These are phyloP conservation scores for Ustilago bromivora DNA, from an alignment of 1,284 basidiomycete species.

Conservation along the genomic window DNA sequence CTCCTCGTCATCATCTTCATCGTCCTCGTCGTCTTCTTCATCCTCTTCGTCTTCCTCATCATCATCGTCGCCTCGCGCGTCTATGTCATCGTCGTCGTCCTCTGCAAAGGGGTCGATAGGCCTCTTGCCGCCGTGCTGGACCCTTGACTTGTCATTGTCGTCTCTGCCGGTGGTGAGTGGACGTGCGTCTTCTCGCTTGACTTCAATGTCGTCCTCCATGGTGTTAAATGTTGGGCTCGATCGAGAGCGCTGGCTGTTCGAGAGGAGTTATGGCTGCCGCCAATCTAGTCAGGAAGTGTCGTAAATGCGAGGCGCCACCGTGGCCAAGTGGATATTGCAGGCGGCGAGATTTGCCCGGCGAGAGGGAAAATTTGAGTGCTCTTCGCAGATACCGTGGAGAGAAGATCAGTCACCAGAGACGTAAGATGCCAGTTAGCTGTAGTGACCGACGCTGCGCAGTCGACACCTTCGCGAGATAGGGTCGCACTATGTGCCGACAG, in stretches of 20 bases:
- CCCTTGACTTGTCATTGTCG: conserved; percentile 13
- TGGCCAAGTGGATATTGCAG: not conserved
- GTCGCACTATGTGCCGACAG: conserved; percentile 7
- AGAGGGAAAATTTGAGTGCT: not conserved
- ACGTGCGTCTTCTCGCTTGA: conserved; percentile 32
- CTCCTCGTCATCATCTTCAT: conserved; percentile 62
- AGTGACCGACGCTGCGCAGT: not conserved
- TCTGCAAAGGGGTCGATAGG: conserved; percentile 49
- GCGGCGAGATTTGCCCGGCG: not conserved
- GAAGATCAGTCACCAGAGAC: conserved; percentile 1
- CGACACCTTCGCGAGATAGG: conserved; percentile 3
- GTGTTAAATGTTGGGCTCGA: conserved; percentile 11
- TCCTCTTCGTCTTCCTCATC: conserved; percentile 61
- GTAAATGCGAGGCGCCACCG: not conserved
- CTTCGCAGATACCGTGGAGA: not conserved
- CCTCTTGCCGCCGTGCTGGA: conserved; percentile 35
- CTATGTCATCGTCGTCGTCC: conserved; percentile 50
- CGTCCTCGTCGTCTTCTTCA: conserved; percentile 61
- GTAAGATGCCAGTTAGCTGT: not conserved
- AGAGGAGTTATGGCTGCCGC: not conserved
- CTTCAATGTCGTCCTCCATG: conserved; percentile 42
- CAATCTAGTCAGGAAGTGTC: not conserved
- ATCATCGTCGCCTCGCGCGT: conserved; percentile 39
- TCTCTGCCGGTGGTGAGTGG: conserved; percentile 1
- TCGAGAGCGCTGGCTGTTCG: conserved; percentile 3